phyloP scores from a whole-genome alignment of 306 rosid species.

The Begonia fuchsioides region DNA sequence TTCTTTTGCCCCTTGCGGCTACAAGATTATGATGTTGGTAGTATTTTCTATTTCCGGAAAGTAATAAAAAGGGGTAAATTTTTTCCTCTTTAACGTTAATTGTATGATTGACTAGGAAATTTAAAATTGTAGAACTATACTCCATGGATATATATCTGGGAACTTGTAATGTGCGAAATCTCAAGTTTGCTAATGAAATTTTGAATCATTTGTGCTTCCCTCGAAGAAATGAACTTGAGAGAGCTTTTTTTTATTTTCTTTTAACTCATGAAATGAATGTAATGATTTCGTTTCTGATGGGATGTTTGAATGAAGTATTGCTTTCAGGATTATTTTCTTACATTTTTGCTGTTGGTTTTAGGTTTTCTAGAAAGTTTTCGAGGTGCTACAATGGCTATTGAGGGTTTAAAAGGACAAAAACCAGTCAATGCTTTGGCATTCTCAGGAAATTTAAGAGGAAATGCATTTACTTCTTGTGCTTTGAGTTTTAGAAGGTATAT shows the following conservation, averaged over 20 bases:
- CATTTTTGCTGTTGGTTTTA: background rate
- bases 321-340: background rate
- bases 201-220: background rate
- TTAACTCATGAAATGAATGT: too few relatives aligned
- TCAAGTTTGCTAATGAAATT: background rate
- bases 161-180: too few relatives aligned
- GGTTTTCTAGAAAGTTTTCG: slow-evolving; percentile 8
- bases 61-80: background rate
- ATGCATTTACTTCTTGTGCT: slow-evolving; percentile 12
- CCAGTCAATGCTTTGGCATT: background rate
- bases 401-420: background rate
- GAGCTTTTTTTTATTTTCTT: background rate
- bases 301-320: background rate
- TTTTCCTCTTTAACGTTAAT: too few relatives aligned
- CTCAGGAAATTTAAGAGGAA: slow-evolving; percentile 5
- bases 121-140: too few relatives aligned
- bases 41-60: background rate
- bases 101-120: too few relatives aligned
- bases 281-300: background rate
- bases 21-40: background rate
- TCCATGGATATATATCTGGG: too few relatives aligned
- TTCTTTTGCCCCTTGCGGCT: too few relatives aligned
- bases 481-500: slow-evolving; percentile 13
- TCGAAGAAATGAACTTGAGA: background rate
- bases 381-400: background rate